Evolutionary conservation across 2,329 filamentous ascomycete genomes (phyloP).

Genomic region (Clonostachys byssicola): DNA sequence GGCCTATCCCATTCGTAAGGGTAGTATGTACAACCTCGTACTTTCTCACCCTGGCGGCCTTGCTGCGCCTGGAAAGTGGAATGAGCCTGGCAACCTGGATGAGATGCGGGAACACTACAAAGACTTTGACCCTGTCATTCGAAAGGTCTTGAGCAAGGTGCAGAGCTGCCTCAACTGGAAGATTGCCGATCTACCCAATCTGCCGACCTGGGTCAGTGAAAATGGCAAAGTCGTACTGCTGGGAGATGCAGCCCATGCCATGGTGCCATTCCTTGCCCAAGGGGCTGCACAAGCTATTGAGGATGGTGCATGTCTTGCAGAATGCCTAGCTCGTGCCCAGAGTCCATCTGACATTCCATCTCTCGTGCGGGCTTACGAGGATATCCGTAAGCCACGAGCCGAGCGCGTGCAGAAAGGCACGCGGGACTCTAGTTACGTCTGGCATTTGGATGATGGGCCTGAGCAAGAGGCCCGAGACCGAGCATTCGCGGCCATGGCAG

Average conservation of each 20-base stretch:
- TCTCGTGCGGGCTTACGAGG: neutral
- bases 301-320: conserved; percentile 3
- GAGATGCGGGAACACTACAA: conserved; percentile 3
- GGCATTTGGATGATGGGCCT: conserved; percentile 4
- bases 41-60: conserved; percentile 1
- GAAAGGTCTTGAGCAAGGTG: conserved; percentile 3
- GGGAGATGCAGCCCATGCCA: conserved; percentile 15
- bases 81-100: conserved; percentile 3
- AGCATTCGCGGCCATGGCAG: neutral
- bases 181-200: conserved; percentile 1
- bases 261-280: conserved; percentile 10
- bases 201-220: conserved; percentile 1
- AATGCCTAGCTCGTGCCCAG: neutral
- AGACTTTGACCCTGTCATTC: conserved; percentile 2
- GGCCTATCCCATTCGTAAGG: conserved; percentile 3
- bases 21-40: conserved; percentile 4
- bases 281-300: conserved; percentile 4
- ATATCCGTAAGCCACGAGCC: conserved; percentile 3
- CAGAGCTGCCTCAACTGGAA: conserved; percentile 3
- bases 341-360: neutral
- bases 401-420: conserved; percentile 2
- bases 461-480: conserved; percentile 2
- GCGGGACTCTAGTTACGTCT: conserved; percentile 1
- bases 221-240: conserved; percentile 7
- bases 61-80: conserved; percentile 1